Evolutionary conservation across 139 green algal species (phyloP), one percentile per base, ranked within the genome.

Genomic region (Picochlorum sp.): DNA sequence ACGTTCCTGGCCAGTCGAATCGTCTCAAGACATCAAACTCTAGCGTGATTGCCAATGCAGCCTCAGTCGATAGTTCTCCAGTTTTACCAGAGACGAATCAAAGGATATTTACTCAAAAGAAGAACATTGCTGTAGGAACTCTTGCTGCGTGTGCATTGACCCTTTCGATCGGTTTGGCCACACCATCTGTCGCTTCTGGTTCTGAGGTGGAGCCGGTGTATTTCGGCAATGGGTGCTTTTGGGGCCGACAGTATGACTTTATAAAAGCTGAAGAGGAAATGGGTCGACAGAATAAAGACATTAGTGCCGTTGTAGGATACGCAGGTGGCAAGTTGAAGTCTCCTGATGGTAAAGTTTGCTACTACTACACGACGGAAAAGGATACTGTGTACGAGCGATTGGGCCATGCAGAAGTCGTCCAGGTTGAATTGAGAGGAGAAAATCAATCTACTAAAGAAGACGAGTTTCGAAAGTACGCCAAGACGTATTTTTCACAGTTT

Each of bases 301-400:
- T 84, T 24, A 81, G 58, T 53, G 69, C 80, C 9, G 41, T 87
- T 31, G 83, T 81, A 24, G 83, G 81, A 5, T 90, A 88, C 31
- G 81, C 81, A 2, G 82, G 73, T 12, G 75, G 71, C 5, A 24
- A 28, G 14, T 18, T 29, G 20, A 35, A 33, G 9, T 62, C 57
- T 14, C 67, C 61, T 0, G 40, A 75, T 18, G 68, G 69, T 6
- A 68, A 72, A 31, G 79, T 87, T 1, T 93, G 85, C 68, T 93
- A 93, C 63, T 87, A 89, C 72, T 79, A 82, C 26, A 60, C 60
- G 0, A 31, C 54, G 1, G 18, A 33, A n/a, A 14, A 14, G 1
- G 61, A 76, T 32, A 77, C 72, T 14, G 67, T 85, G 12, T 93
- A 93, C 33, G 83, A 93, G 70, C 37, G 66, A 33, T 72, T 89